phyloP scores from a whole-genome alignment of 2,329 filamentous ascomycete species.

The Xylaria sp. region DNA sequence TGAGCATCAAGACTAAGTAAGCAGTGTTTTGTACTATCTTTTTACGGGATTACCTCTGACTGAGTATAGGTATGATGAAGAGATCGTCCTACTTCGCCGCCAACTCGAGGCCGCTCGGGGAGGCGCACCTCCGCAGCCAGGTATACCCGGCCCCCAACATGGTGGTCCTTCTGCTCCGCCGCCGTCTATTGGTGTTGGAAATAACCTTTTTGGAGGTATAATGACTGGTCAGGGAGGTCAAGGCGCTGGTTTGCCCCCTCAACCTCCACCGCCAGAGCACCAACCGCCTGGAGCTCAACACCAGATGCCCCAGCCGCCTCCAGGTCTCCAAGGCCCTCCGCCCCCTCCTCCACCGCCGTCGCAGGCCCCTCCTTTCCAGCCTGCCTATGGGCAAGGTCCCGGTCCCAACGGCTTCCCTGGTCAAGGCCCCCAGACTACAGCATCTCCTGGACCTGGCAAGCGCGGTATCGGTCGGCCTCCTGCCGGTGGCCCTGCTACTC shows the following conservation, averaged over 20 bases:
- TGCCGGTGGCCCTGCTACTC: conserved; percentile 80
- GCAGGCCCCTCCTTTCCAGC: conserved; percentile 77
- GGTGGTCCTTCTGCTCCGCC: conserved; percentile 81
- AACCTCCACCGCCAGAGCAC: conserved; percentile 71
- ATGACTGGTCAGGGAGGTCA: conserved; percentile 90
- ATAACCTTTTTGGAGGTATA: conserved; percentile 93
- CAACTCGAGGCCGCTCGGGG: conserved; percentile 84
- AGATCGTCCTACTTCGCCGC: conserved; percentile 84
- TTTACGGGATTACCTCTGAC: conserved; percentile 18
- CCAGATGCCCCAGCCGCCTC: conserved; percentile 80
- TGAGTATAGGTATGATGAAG: conserved; percentile 84
- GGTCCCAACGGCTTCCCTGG: conserved; percentile 78
- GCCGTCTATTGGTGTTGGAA: conserved; percentile 90
- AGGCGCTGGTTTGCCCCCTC: conserved; percentile 84
- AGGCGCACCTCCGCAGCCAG: conserved; percentile 62
- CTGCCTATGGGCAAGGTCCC: conserved; percentile 70
- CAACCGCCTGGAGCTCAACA: conserved; percentile 62
- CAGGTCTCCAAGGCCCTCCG: conserved; percentile 68
- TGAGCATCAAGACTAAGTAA: conserved; percentile 91
- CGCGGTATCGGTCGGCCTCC: conserved; percentile 74
- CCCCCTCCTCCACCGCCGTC: conserved; percentile 69
- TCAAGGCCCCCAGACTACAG: conserved; percentile 84
- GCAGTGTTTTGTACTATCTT: conserved; percentile 45
- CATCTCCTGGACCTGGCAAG: conserved; percentile 85
- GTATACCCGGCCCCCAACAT: conserved; percentile 77